Conservation (phyloP, 495 filamentous ascomycete species). For the Neurospora sp. region DNA sequence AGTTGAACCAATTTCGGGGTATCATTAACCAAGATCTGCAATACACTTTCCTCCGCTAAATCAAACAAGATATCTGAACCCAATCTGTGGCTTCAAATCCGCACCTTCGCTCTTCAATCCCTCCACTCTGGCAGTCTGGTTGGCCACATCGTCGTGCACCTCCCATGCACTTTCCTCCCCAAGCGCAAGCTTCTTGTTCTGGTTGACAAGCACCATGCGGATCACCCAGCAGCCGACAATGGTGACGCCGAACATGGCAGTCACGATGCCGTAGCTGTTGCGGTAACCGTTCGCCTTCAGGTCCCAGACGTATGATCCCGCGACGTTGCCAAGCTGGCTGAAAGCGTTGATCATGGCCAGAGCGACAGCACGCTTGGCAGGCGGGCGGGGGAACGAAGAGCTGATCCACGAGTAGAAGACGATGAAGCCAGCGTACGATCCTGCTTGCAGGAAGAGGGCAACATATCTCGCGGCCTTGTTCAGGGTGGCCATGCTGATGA, state of each 20-base stretch:
- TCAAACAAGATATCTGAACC: constrained; percentile 9
- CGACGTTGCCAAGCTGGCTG: constrained; percentile 61
- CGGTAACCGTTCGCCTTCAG: constrained; percentile 27
- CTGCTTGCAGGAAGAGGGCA: constrained; percentile 60
- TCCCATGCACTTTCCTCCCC: constrained; percentile 21
- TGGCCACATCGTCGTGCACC: constrained; percentile 12
- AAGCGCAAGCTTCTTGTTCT: constrained; percentile 60
- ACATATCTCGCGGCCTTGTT: constrained; percentile 60
- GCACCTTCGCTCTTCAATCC: neutral
- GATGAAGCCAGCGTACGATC: constrained; percentile 55
- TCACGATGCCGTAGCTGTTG: constrained; percentile 38
- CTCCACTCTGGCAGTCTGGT: constrained; percentile 11
- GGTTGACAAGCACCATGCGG: constrained; percentile 47
- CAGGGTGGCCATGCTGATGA: constrained; percentile 59
- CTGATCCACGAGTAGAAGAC: constrained; percentile 70
- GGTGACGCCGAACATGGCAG: constrained; percentile 57
- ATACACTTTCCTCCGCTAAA: neutral
- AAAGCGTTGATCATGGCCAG: constrained; percentile 71
- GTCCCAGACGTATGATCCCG: constrained; percentile 66
- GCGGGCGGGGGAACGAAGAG: constrained; percentile 63
- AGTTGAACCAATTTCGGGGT: neutral
- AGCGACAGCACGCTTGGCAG: constrained; percentile 68
- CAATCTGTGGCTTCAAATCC: neutral
- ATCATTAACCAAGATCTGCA: constrained; percentile 1
- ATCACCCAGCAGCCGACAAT: constrained; percentile 34